Evolutionary conservation across 805 yeast species (phyloP), one percentile per base, ranked within the genome.

Genomic region (Schwanniomyces pseudopolymorphus): DNA sequence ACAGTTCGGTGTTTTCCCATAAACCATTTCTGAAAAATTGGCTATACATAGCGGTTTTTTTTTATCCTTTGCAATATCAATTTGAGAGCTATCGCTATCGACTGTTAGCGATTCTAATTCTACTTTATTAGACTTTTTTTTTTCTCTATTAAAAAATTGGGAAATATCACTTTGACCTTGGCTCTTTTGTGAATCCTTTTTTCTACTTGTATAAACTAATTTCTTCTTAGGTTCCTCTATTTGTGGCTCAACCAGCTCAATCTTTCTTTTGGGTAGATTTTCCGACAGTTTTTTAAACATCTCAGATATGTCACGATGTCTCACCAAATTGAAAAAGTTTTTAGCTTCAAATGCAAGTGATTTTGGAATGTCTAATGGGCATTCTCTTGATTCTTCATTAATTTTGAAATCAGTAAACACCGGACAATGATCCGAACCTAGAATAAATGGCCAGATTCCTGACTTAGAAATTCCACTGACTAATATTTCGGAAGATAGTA

Each of bases 371-470:
- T 36, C 25, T 6, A 16, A 16, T 16, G 20, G 16, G 13, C 5
- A 8, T 5, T 14, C 9, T 7, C 41, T 22, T 20, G 13, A 5
- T 17, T 26, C 20, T 14, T 50, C 50, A 14, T 40, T 39, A 5
- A 57, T 49, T 10, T 69, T 67, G 38, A 90, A 58, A 61, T 89
- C 97, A 1, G 89, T 75, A 58, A 63, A 89, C 0, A 89, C 80
- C 0, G 99, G 99, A 63, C 98, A 92, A 65, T 92, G 99, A 62
- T 92, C 99, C 0, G 97, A 89, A 0, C 99, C 99, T 61, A 78
- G 69, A 1, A 91, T 56, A 38, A 74, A 74, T 0, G 89, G 84
- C 77, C 87, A 77, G n/a, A 87, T 87, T 50, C 77, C 77, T 0
- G 81, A 75, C 38, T 72, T 63, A 3, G 58, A 50, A 1, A 77